Evolutionary conservation across 768 basidiomycete species (phyloP).

Genomic region (Guyanaporus albipodus): DNA sequence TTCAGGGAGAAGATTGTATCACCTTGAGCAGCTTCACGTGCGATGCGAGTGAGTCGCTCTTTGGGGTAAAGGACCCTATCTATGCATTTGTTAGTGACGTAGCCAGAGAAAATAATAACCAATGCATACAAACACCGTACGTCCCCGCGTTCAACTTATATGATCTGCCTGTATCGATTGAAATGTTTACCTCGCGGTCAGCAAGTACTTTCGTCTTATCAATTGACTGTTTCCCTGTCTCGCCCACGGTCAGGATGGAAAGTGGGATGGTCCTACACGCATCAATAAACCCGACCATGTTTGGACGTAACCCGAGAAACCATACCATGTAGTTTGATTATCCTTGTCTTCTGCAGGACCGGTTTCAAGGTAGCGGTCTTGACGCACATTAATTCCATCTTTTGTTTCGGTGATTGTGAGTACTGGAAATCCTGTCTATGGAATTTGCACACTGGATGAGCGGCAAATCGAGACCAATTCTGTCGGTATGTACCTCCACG

Average conservation of each 20-base stretch:
- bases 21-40: slow-evolving; percentile 67
- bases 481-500: slow-evolving; percentile 47
- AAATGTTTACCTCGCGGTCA: slow-evolving; percentile 62
- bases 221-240: slow-evolving; percentile 51
- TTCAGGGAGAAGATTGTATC: slow-evolving; percentile 68
- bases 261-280: slow-evolving; percentile 73
- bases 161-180: slow-evolving; percentile 67
- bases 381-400: slow-evolving; percentile 71
- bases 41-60: slow-evolving; percentile 74
- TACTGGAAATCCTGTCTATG: slow-evolving; percentile 80
- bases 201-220: slow-evolving; percentile 63
- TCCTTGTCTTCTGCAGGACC: slow-evolving; percentile 76
- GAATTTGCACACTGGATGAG: neutral
- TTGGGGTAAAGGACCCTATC: slow-evolving; percentile 86
- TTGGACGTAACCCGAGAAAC: neutral
- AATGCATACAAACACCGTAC: slow-evolving; percentile 75
- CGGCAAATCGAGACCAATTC: neutral
- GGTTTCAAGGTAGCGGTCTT: slow-evolving; percentile 89
- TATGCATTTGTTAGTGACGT: slow-evolving; percentile 24
- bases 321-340: slow-evolving; percentile 83
- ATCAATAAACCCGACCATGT: neutral
- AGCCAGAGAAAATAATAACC: neutral
- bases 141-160: slow-evolving; percentile 94
- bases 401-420: slow-evolving; percentile 76
- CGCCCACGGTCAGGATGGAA: slow-evolving; percentile 59